These are phyloP conservation scores for Phialophora verrucosa DNA, from an alignment of 2,329 filamentous ascomycete species.

Conservation along the genomic window DNA sequence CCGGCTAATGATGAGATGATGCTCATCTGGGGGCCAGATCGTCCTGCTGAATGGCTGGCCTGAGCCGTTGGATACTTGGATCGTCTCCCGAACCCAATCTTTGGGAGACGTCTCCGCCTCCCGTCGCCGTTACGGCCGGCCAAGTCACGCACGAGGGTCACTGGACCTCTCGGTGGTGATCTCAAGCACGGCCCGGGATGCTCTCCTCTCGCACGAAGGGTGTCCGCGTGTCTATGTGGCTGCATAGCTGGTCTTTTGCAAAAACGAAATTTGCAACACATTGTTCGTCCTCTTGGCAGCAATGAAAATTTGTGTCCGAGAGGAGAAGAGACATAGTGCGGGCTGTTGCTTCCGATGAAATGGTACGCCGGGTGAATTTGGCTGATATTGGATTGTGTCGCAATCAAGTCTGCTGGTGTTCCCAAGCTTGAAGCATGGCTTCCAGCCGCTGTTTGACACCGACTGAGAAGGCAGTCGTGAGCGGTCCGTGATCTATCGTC, in stretches of 20 bases:
- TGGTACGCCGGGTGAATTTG: no score
- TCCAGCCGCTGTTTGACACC: slow-evolving; percentile 3
- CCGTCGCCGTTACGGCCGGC: background rate
- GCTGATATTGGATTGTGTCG: no score
- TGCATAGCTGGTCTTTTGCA: no score
- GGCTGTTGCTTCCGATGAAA: no score
- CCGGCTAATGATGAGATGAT: slow-evolving; percentile 3
- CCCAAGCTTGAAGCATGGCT: slow-evolving; percentile 1
- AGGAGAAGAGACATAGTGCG: no score
- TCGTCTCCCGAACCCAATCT: background rate
- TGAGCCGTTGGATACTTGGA: background rate
- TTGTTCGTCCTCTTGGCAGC: no score
- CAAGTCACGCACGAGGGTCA: background rate
- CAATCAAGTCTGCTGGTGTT: background rate
- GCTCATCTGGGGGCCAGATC: slow-evolving; percentile 11
- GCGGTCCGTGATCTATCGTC: background rate
- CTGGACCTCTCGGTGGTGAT: no score
- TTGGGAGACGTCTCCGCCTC: background rate
- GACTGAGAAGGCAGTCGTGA: slow-evolving; percentile 2
- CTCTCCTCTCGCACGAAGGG: no score
- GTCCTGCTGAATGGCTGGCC: slow-evolving; percentile 4
- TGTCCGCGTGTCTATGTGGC: no score
- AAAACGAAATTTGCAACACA: no score
- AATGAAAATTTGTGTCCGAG: no score
- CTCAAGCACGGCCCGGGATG: no score